Conservation (phyloP, 257 asterid species). For the Haberlea rhodopensis region DNA sequence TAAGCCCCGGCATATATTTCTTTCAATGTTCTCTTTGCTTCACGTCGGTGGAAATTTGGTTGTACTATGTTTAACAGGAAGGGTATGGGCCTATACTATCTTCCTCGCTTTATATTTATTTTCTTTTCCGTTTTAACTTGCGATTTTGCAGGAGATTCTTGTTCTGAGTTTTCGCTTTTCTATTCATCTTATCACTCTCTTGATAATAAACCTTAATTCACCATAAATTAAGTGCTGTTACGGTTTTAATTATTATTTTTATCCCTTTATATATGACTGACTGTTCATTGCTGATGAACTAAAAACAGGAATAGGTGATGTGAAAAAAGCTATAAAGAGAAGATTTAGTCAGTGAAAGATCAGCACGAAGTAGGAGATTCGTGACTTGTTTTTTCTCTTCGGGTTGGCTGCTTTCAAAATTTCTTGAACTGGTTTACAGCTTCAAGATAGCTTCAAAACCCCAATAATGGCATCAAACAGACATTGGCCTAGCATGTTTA, state of each 20-base stretch:
- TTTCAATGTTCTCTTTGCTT: background rate
- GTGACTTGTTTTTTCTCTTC: slow-evolving; percentile 19
- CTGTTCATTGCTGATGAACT: background rate
- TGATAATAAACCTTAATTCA: background rate
- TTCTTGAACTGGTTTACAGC: background rate
- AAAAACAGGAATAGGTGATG: slow-evolving; percentile 36
- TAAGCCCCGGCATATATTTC: slow-evolving; percentile 36
- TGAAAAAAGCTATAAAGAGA: slow-evolving; percentile 11
- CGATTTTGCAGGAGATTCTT: slow-evolving; percentile 44
- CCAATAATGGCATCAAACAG: slow-evolving; percentile 44
- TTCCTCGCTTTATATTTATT: slow-evolving; percentile 34
- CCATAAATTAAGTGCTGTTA: background rate
- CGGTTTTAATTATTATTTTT: background rate
- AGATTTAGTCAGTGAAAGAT: slow-evolving; percentile 4
- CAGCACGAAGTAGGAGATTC: background rate
- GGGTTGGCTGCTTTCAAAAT: background rate
- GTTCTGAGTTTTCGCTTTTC: slow-evolving; percentile 38
- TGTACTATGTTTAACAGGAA: slow-evolving; percentile 25
- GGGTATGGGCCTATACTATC: slow-evolving; percentile 40
- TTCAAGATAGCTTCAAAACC: background rate
- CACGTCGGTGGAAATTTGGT: slow-evolving; percentile 20
- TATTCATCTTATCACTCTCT: background rate
- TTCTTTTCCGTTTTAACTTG: slow-evolving; percentile 34
- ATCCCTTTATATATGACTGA: background rate
- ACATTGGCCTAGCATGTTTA: slow-evolving; percentile 63